Evolutionary conservation across 139 green algal genomes (phyloP).

Genomic region (Auxenochlorella pyrenoidosa): DNA sequence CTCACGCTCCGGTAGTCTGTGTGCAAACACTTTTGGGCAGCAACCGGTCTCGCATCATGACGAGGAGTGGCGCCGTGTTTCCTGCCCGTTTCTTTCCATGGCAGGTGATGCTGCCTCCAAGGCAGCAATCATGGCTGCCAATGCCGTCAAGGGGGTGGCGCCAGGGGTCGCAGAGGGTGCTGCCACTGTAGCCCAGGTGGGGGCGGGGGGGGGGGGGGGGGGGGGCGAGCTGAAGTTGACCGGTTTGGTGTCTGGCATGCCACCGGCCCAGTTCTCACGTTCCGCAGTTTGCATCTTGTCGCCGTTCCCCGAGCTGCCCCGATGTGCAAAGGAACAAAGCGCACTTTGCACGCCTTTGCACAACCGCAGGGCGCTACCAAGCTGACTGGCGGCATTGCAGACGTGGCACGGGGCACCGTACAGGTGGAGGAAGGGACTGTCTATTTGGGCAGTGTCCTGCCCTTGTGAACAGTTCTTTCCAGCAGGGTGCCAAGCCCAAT

Average conservation of each 20-base stretch:
- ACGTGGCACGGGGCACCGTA: neutral
- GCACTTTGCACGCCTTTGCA: neutral
- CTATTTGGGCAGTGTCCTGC: no score
- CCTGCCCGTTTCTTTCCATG: no score
- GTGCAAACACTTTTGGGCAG: no score
- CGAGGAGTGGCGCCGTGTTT: no score
- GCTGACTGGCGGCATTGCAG: neutral
- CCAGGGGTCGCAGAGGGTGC: neutral
- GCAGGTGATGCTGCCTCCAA: neutral
- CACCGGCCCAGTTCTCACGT: no score
- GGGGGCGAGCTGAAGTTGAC: neutral
- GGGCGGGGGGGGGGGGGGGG: neutral
- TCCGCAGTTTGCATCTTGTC: no score
- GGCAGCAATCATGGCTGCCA: neutral
- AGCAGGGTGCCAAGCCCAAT: no score
- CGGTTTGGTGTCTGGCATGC: neutral
- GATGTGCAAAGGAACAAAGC: neutral
- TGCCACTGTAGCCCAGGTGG: neutral
- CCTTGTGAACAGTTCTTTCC: no score
- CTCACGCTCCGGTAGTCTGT: no score
- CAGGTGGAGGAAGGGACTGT: neutral
- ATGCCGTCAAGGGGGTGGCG: neutral
- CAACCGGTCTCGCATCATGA: no score
- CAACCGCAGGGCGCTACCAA: neutral
- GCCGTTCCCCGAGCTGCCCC: no score